Evolutionary conservation across 2,329 filamentous ascomycete species (phyloP), one percentile per base, ranked within the genome.

Genomic region (Trichoderma koningiopsis): DNA sequence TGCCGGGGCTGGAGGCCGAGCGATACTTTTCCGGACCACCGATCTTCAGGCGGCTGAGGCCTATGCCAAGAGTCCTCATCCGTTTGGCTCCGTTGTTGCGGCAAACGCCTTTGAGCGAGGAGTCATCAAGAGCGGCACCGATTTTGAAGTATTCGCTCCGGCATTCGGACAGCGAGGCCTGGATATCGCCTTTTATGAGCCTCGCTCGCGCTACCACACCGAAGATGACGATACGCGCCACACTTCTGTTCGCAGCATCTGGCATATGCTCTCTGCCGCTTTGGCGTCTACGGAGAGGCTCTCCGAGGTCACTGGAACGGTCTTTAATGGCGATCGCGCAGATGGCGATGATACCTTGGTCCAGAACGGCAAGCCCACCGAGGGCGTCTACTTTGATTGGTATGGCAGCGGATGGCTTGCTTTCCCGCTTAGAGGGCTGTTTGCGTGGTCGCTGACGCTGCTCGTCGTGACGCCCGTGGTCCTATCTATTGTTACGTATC

Each of bases 251-350:
- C 81, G 82, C 58, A 89, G 87, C 71, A 80, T 98, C 24, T 98
- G 94, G 94, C 94, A 98, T 78, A 98, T 99, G 96, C 84, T 99
- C 47, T 96, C 93, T 47, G 90, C 90, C 16, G 89, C 94, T 6
- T 81, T 97, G 29, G 87, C 89, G 7, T 96, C 94, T 0, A 88
- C 92, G 27, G 85, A 90, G 74, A 85, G 85, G 1, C 84, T 98
- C 55, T 90, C 93, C 0, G 87, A 88, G 16, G 88, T 93, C 73
- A 88, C 86, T 0, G 89, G 88, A 69, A 82, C 86, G 57, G 84
- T 83, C 2, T 97, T 96, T 75, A 86, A 87, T 62, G 88, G 90
- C 5, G 80, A 83, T 19, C 79, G 86, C 49, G 80, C 82, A 11
- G 87, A 89, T 65, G 81, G 84, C 7, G 83, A 86, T 68, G 83